These are phyloP conservation scores for Incumbomyces lentus DNA, from an alignment of 2,329 filamentous ascomycete genomes.

Conservation along the genomic window DNA sequence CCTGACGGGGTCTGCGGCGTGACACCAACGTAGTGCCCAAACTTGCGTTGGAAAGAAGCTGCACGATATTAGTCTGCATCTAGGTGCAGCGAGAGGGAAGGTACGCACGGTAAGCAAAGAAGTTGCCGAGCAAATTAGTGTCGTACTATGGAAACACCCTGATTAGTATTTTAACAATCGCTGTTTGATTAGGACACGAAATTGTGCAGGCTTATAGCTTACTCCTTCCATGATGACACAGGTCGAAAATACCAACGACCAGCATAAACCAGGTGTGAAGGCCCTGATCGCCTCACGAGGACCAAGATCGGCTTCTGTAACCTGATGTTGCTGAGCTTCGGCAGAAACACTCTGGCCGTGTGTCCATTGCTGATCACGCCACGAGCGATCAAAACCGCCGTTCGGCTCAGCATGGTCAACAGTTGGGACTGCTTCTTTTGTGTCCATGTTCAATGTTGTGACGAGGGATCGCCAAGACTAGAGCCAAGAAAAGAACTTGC, in stretches of 20 bases:
- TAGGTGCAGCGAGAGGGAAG: no score
- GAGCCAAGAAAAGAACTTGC: no score
- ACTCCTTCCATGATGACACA: constrained; percentile 42
- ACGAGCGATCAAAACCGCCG: constrained; percentile 11
- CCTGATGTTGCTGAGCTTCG: constrained; percentile 8
- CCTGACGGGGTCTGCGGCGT: constrained; percentile 11
- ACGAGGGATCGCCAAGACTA: no score
- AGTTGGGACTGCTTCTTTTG: no score
- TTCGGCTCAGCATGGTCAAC: constrained; percentile 6
- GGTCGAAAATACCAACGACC: constrained; percentile 33
- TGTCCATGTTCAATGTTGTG: no score
- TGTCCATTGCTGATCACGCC: constrained; percentile 12
- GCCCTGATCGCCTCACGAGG: constrained; percentile 13
- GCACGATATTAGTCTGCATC: no score
- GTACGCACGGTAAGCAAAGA: constrained; percentile 34
- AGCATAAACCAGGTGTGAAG: constrained; percentile 24
- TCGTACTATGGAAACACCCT: constrained; percentile 30
- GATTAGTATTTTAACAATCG: not conserved
- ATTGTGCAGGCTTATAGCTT: no score
- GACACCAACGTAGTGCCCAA: constrained; percentile 15
- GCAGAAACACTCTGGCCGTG: constrained; percentile 8
- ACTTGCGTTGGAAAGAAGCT: not conserved
- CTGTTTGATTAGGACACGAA: no score
- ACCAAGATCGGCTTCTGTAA: constrained; percentile 15
- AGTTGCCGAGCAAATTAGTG: constrained; percentile 39